Conservation (phyloP, 2,329 filamentous ascomycete species). For the Penicillium sp. region DNA sequence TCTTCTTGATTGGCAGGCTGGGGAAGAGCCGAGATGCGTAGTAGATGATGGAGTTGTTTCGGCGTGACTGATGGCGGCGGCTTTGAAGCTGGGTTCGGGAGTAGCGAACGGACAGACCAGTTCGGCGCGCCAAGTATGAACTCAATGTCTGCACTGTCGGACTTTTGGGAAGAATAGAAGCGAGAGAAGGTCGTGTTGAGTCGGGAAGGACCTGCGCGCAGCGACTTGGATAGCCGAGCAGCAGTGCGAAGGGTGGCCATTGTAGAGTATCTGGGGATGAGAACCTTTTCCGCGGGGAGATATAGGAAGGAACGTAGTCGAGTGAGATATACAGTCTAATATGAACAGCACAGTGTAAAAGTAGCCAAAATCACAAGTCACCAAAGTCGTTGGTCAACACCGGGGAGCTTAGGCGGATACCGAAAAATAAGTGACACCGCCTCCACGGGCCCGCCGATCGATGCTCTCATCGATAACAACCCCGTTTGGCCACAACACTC, state of each 20-base stretch:
- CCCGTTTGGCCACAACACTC: slow-evolving; percentile 19
- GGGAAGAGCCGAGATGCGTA: slow-evolving; percentile 85
- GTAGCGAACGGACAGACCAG: slow-evolving; percentile 79
- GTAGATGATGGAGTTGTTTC: slow-evolving; percentile 74
- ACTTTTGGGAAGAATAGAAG: slow-evolving; percentile 27
- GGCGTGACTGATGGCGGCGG: slow-evolving; percentile 54
- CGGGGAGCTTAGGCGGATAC: slow-evolving; percentile 11
- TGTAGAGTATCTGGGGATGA: not conserved
- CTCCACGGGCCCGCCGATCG: slow-evolving; percentile 25
- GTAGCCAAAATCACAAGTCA: not conserved
- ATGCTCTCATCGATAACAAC: slow-evolving; percentile 20
- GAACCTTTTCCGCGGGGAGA: not conserved
- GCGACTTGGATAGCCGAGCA: slow-evolving; percentile 17
- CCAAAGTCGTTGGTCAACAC: not conserved
- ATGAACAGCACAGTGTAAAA: not conserved
- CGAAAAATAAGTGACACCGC: slow-evolving; percentile 23
- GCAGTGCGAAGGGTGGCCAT: slow-evolving; percentile 20
- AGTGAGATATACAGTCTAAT: not conserved
- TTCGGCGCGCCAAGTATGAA: slow-evolving; percentile 66
- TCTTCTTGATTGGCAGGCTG: slow-evolving; percentile 62
- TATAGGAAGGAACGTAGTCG: not conserved
- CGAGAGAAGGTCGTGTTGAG: slow-evolving; percentile 11
- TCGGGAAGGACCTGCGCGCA: slow-evolving; percentile 3
- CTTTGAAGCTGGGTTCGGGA: slow-evolving; percentile 51
- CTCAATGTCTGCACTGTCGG: slow-evolving; percentile 32